These are phyloP conservation scores for Tieghemostelium lacteum DNA, from an alignment of 78 protist species.

Conservation along the genomic window DNA sequence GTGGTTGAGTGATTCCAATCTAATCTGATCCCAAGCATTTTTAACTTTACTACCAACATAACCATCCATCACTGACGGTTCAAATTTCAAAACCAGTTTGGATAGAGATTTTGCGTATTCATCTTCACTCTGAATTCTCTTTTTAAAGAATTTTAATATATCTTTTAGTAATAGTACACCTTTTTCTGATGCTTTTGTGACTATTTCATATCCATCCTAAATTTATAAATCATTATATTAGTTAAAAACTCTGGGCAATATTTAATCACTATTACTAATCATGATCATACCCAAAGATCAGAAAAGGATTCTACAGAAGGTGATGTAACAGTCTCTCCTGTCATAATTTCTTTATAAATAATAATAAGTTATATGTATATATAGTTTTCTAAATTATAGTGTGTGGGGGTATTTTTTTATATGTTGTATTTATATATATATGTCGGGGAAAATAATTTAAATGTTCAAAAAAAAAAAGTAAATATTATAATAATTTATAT, in stretches of 20 bases:
- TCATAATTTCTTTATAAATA: background rate
- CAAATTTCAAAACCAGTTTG: constrained; percentile 46
- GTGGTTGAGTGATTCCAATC: constrained; percentile 24
- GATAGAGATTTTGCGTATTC: constrained; percentile 31
- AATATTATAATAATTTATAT: no score
- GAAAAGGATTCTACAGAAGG: constrained; percentile 16
- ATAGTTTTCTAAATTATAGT: no score
- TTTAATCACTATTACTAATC: background rate
- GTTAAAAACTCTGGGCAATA: background rate
- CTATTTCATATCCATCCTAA: constrained; percentile 64
- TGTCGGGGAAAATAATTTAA: background rate
- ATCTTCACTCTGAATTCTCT: constrained; percentile 46
- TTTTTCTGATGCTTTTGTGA: constrained; percentile 57
- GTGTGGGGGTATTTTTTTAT: background rate
- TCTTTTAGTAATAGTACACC: constrained; percentile 40
- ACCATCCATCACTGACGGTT: constrained; percentile 30
- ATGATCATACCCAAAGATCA: constrained; percentile 37
- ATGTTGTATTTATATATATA: background rate
- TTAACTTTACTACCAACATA: constrained; percentile 29
- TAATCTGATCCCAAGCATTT: constrained; percentile 53
- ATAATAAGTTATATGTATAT: no score
- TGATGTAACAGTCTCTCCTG: background rate
- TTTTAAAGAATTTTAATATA: constrained; percentile 40
- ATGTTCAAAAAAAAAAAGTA: background rate
- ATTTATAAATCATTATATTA: no score